These are phyloP conservation scores for Plenodomus biglobosus DNA, from an alignment of 2,329 filamentous ascomycete genomes.

Conservation along the genomic window DNA sequence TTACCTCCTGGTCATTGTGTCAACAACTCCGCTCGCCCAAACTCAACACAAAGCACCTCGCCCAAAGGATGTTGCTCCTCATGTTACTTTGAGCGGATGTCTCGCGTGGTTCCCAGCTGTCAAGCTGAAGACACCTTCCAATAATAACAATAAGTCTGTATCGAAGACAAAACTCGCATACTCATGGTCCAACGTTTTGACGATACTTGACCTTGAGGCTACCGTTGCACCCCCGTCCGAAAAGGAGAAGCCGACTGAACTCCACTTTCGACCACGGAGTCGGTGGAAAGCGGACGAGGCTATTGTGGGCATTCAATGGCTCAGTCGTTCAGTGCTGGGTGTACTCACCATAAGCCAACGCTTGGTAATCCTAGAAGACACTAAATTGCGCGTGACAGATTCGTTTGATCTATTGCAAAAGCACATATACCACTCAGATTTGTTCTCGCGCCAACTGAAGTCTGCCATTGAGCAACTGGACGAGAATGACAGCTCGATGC, in stretches of 20 bases:
- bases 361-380: conserved; percentile 88
- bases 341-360: conserved; percentile 93
- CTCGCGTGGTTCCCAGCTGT: conserved; percentile 97
- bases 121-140: conserved; percentile 76
- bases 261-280: conserved; percentile 80
- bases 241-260: conserved; percentile 73
- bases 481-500: conserved; percentile 84
- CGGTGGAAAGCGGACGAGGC: conserved; percentile 93
- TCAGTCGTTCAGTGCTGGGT: conserved; percentile 87
- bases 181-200: conserved; percentile 98
- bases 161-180: conserved; percentile 90
- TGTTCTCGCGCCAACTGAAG: conserved; percentile 86
- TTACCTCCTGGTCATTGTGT: conserved; percentile 93
- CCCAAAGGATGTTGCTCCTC: conserved; percentile 86
- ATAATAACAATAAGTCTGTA: conserved; percentile 65
- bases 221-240: conserved; percentile 58
- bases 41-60: conserved; percentile 93
- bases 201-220: conserved; percentile 84
- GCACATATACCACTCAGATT: conserved; percentile 86
- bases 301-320: conserved; percentile 95
- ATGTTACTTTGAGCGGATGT: conserved; percentile 90
- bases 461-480: conserved; percentile 83
- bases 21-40: conserved; percentile 92
- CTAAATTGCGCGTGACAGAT: conserved; percentile 82
- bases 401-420: conserved; percentile 89